Percentiles rank a stretch among this genome's conserved stretches.
phyloP scores from a whole-genome alignment of 371 early-diverging fungal species.

The Ordospora pajunii region DNA sequence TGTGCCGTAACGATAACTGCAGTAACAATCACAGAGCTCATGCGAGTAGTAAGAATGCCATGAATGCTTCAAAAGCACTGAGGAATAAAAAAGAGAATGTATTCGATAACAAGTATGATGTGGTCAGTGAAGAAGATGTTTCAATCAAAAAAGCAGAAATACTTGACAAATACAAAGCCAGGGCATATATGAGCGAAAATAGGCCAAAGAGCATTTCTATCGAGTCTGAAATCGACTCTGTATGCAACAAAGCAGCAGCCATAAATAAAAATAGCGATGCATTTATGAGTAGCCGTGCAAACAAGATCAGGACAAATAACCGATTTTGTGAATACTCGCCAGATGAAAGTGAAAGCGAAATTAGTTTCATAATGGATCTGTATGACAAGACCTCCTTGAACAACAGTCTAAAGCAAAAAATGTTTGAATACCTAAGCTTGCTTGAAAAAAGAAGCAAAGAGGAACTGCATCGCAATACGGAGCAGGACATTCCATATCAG shows the following conservation, averaged over 20 bases:
- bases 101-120: neutral
- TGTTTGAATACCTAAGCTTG: neutral
- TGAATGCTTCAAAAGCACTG: neutral
- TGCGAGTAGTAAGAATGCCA: neutral
- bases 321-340: too few relatives aligned
- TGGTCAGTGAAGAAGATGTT: neutral
- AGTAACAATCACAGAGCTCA: neutral
- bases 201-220: neutral
- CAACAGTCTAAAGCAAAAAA: neutral
- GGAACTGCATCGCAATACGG: neutral
- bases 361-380: conserved; percentile 2
- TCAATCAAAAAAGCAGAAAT: neutral
- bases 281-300: too few relatives aligned
- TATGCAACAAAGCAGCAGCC: too few relatives aligned
- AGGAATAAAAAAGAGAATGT: neutral
- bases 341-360: conserved; percentile 11
- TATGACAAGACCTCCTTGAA: neutral
- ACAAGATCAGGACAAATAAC: too few relatives aligned
- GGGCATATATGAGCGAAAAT: neutral
- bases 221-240: neutral
- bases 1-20: neutral
- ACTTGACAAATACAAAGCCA: neutral
- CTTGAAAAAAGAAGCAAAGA: neutral
- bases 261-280: too few relatives aligned
- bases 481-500: neutral